These are phyloP conservation scores for Magnusiomyces sp. DNA, from an alignment of 1,139 yeast genomes.

Conservation along the genomic window DNA sequence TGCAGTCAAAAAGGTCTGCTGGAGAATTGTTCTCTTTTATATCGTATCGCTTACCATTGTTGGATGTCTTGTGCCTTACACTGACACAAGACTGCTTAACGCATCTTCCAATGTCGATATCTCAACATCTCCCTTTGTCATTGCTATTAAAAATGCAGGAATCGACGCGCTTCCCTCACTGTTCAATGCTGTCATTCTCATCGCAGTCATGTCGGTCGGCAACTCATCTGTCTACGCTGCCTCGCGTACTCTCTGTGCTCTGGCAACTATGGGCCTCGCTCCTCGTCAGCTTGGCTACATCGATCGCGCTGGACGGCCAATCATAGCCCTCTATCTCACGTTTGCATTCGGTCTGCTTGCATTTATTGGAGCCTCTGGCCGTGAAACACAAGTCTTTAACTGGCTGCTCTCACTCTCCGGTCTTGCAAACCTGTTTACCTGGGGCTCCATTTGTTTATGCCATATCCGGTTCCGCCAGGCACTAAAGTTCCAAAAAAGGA, in stretches of 20 bases:
- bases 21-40: conserved; percentile 63
- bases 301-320: conserved; percentile 68
- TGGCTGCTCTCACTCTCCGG: conserved; percentile 80
- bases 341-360: conserved; percentile 56
- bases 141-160: conserved; percentile 52
- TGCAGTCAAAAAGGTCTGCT: conserved; percentile 68
- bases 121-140: conserved; percentile 64
- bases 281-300: conserved; percentile 66
- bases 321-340: conserved; percentile 53
- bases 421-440: conserved; percentile 65
- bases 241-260: conserved; percentile 71
- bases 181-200: conserved; percentile 62
- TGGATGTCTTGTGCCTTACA: conserved; percentile 62
- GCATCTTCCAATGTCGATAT: conserved; percentile 43
- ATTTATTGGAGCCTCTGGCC: conserved; percentile 60
- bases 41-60: conserved; percentile 51
- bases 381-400: conserved; percentile 57
- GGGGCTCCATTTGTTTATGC: conserved; percentile 64
- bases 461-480: conserved; percentile 56
- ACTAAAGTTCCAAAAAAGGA: conserved; percentile 54
- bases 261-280: conserved; percentile 67
- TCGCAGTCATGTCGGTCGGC: conserved; percentile 62
- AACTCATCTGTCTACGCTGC: conserved; percentile 71
- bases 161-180: conserved; percentile 54
- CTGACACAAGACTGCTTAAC: conserved; percentile 42